phyloP scores from a whole-genome alignment of 1,139 yeast species.

The Yamadazyma jaroonii region DNA sequence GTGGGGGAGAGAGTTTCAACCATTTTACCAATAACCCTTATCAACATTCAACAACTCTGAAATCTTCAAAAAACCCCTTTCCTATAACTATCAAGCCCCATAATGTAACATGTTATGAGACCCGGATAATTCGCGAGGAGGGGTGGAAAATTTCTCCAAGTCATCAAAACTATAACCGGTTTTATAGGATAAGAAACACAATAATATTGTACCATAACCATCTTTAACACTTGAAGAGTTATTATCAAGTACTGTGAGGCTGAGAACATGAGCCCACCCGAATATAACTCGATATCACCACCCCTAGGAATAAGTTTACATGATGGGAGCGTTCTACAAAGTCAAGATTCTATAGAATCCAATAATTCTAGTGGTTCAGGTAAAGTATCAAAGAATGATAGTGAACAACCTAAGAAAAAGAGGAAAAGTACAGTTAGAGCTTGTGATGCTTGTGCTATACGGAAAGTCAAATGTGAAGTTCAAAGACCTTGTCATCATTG shows the following conservation, averaged over 20 bases:
- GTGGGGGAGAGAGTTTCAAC: too few species aligned
- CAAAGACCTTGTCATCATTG: conserved; percentile 41
- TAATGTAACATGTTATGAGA: too few species aligned
- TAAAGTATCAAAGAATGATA: neutral
- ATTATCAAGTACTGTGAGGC: neutral
- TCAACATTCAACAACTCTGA: neutral
- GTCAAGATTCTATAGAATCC: conserved; percentile 5
- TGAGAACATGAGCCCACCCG: neutral
- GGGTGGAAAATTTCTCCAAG: conserved; percentile 4
- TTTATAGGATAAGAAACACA: neutral
- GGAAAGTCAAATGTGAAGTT: conserved; percentile 42
- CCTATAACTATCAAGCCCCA: neutral
- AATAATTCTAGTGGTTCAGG: conserved; percentile 1
- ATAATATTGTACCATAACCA: neutral
- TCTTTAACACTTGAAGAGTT: neutral
- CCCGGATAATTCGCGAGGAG: conserved; percentile 2
- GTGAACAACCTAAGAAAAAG: conserved; percentile 18
- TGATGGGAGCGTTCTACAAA: neutral
- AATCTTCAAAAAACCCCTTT: neutral
- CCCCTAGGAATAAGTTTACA: neutral
- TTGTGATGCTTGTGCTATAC: conserved; percentile 45
- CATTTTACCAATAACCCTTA: too few species aligned
- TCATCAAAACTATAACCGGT: conserved; percentile 1
- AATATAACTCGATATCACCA: conserved; percentile 1
- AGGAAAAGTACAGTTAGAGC: conserved; percentile 27